A percentile compares a stretch with the other conserved stretches of the same genome.
Conservation (phyloP, 805 yeast genomes). For the Diddensiella caesifluorescens region DNA sequence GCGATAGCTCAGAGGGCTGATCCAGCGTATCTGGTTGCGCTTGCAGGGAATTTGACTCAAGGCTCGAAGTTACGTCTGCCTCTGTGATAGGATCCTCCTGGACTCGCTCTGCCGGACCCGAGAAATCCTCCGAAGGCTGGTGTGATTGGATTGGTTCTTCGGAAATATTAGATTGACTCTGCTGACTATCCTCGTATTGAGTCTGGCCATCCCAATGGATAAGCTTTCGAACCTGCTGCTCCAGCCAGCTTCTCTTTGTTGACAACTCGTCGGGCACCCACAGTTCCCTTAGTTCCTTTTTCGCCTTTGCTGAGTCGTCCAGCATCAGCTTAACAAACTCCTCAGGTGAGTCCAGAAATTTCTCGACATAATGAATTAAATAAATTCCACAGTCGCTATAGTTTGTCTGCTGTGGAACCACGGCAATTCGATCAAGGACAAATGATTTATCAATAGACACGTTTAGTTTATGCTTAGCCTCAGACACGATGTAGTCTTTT, state of each 20-base stretch:
- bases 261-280: not conserved
- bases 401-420: slow-evolving; percentile 80
- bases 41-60: no score
- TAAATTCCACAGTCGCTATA: slow-evolving; percentile 94
- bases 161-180: no score
- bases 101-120: no score
- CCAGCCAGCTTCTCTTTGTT: not conserved
- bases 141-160: no score
- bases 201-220: no score
- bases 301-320: slow-evolving; percentile 6
- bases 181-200: no score
- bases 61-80: no score
- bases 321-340: slow-evolving; percentile 20
- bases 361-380: slow-evolving; percentile 51
- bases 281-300: slow-evolving; percentile 5
- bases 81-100: no score
- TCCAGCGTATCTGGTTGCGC: no score
- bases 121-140: no score
- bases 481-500: slow-evolving; percentile 54
- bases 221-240: not conserved
- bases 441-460: slow-evolving; percentile 42
- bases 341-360: slow-evolving; percentile 28
- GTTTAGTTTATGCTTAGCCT: slow-evolving; percentile 60
- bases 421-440: slow-evolving; percentile 45
- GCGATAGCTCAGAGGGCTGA: no score